Evolutionary conservation across 1,139 yeast species (phyloP), one percentile per base, ranked within the genome.

Genomic region (Lodderomyces margitis): DNA sequence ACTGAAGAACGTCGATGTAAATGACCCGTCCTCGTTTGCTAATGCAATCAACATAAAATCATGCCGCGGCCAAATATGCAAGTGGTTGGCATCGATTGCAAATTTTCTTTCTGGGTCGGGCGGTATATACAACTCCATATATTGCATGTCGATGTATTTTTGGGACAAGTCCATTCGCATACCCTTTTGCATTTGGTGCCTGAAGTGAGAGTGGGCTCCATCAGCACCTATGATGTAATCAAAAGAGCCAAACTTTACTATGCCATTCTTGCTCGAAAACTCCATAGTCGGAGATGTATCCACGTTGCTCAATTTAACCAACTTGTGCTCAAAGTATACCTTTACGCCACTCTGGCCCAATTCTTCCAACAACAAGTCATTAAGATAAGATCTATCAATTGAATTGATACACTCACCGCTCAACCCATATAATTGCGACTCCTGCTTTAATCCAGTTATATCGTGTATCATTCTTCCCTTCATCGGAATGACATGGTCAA

Each of bases 1-100:
- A 23, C 89, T 89, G 66, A 91, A 91, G 50, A 89, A 81, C 0
- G 98, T 91, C 2, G 87, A 81, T 0, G 97, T 91, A 60, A 89
- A 89, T 6, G 96, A 83, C 0, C 94, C 94, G 57, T 87, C 95
- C 21, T 66, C 61, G 53, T 91, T 91, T 9, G 97, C 87, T 46
- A 91, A 71, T 0, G 96, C 96, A 56, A 91, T 91, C 51, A 91
- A 74, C 97, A 91, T 91, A 58, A 72, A 86, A 44, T 85, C 72
- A 45, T 82, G 80, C 38, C 97, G 73, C 3, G 98, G 97, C 98
- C 98, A 91, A 39, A 91, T 87, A 57, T 91, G 98, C 43, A 91
- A 72, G 58, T 87, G 89, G 61, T 87, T 81, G 3, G 88, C 82
- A 52, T 83, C 81, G 36, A 88, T 70, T 15, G 67, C 61, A 52